Evolutionary conservation across 2,329 filamentous ascomycete species (phyloP).

Genomic region (Trichoderma sp.): DNA sequence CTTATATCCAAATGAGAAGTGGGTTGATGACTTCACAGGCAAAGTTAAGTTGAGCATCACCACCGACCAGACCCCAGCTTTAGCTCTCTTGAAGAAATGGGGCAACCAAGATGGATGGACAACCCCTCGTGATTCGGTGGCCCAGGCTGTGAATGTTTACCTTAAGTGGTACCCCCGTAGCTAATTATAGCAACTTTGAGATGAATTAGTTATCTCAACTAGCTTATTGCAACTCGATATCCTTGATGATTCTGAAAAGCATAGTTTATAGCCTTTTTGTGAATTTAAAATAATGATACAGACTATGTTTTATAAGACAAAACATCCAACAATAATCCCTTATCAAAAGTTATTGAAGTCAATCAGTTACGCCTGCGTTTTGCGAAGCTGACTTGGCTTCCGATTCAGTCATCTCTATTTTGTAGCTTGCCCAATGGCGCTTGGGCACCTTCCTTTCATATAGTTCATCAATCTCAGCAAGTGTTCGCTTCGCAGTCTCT

Average conservation of each 20-base stretch:
- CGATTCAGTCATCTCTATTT: not conserved
- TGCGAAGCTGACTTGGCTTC: not conserved
- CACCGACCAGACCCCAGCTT: not conserved
- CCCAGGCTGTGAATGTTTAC: not conserved
- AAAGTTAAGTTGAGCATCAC: not conserved
- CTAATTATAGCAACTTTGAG: not conserved
- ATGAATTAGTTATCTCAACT: not conserved
- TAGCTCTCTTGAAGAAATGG: not conserved
- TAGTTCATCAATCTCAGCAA: not conserved
- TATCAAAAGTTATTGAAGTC: not conserved
- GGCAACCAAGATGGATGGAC: not conserved
- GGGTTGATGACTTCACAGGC: conserved; percentile 17
- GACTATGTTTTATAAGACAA: not conserved
- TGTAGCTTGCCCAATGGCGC: not conserved
- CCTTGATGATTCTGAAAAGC: not conserved
- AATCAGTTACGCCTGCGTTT: not conserved
- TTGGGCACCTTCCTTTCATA: not conserved
- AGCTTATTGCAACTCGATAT: not conserved
- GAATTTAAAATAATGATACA: not conserved
- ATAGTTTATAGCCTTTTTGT: not conserved
- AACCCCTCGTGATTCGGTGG: not conserved
- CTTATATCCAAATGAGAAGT: conserved; percentile 28
- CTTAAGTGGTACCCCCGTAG: not conserved
- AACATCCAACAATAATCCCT: not conserved
- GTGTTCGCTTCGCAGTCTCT: not conserved